Conservation (phyloP, 1,284 basidiomycete species). For the Cutaneotrichosporon sp. region DNA sequence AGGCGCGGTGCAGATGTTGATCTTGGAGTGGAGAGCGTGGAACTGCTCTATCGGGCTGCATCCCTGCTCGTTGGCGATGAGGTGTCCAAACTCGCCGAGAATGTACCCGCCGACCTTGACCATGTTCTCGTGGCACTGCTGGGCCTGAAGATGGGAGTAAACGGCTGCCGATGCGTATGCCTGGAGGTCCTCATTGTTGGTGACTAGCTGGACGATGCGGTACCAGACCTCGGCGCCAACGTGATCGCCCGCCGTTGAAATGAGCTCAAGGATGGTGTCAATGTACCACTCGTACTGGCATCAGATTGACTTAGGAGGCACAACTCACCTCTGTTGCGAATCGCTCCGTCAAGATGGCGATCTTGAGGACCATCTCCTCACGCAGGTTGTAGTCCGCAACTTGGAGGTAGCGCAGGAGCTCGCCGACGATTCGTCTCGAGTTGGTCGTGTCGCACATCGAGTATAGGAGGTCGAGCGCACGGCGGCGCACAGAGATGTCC, state of each 20-base stretch:
- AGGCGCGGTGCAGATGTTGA: conserved; percentile 87
- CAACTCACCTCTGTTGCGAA: conserved; percentile 73
- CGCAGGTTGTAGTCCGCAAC: conserved; percentile 93
- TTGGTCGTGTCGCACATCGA: conserved; percentile 98
- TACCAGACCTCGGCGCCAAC: conserved; percentile 99
- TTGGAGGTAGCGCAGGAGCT: conserved; percentile 86
- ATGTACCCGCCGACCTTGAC: conserved; percentile 98
- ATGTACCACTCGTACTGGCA: conserved; percentile 87
- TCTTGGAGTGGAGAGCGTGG: conserved; percentile 88
- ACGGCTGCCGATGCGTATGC: conserved; percentile 93
- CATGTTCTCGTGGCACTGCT: conserved; percentile 92
- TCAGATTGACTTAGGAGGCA: conserved; percentile 8
- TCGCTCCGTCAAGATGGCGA: conserved; percentile 96
- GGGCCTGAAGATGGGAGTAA: conserved; percentile 81
- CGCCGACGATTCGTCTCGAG: conserved; percentile 90
- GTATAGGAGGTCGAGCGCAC: conserved; percentile 92
- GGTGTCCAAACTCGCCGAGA: conserved; percentile 85
- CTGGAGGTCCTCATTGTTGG: conserved; percentile 95
- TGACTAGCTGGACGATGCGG: conserved; percentile 95
- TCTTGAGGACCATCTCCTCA: conserved; percentile 98
- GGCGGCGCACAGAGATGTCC: conserved; percentile 91
- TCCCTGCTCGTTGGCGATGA: conserved; percentile 91
- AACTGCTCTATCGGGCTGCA: conserved; percentile 95
- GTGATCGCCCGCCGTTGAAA: conserved; percentile 94
- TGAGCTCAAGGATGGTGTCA: conserved; percentile 90